Evolutionary conservation across 495 filamentous ascomycete species (phyloP).

Genomic region (Penicillium robsamsonii): DNA sequence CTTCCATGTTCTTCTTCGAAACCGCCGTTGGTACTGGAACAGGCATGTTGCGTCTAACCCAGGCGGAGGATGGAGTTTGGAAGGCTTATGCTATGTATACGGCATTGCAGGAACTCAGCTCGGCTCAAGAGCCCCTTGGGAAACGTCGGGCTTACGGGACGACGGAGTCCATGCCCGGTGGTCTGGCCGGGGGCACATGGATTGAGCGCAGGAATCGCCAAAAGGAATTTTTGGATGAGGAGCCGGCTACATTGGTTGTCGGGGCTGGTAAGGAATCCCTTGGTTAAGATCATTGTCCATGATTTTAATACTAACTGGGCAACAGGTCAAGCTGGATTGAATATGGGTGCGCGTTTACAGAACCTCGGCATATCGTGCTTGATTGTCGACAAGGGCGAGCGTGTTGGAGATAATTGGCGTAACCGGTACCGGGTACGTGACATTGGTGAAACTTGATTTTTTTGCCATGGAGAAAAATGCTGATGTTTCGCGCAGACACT

Average conservation of each 20-base stretch:
- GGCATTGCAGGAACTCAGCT: slow-evolving; percentile 50
- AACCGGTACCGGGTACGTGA: slow-evolving; percentile 52
- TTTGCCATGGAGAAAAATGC: not conserved
- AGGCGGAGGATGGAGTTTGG: slow-evolving; percentile 50
- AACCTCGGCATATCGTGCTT: slow-evolving; percentile 63
- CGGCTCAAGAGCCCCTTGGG: slow-evolving; percentile 51
- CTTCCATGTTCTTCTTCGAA: slow-evolving; percentile 51
- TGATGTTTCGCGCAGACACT: slow-evolving; percentile 17
- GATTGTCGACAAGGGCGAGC: slow-evolving; percentile 62
- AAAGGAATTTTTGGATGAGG: slow-evolving; percentile 52
- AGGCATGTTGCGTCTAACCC: slow-evolving; percentile 56
- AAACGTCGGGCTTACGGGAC: slow-evolving; percentile 51
- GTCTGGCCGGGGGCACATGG: slow-evolving; percentile 65
- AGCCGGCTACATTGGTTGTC: slow-evolving; percentile 66
- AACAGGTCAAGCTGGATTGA: slow-evolving; percentile 53
- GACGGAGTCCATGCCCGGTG: slow-evolving; percentile 55
- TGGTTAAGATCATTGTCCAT: not conserved
- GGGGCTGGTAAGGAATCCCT: slow-evolving; percentile 47
- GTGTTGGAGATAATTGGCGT: slow-evolving; percentile 76
- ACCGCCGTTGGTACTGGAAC: slow-evolving; percentile 54
- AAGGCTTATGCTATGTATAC: slow-evolving; percentile 68
- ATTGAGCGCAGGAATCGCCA: slow-evolving; percentile 57
- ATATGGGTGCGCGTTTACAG: slow-evolving; percentile 65
- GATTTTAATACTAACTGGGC: slow-evolving; percentile 11
- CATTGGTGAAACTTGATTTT: not conserved